Conservation (phyloP, 192 early-diverging fungal genomes). For the Gamsiella multidivaricata region DNA sequence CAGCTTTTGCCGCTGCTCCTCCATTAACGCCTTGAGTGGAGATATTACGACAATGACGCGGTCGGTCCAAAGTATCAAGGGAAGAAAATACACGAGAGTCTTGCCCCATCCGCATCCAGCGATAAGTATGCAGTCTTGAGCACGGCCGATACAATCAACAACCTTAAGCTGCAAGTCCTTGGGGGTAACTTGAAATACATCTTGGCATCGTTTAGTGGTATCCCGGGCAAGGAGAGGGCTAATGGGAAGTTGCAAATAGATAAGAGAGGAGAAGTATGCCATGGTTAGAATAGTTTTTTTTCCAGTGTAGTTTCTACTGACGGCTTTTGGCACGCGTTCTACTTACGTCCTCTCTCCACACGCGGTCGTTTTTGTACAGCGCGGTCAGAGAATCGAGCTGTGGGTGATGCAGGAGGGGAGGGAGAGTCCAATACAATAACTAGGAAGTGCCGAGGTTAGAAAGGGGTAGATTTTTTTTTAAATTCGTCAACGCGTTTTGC, state of each 20-base stretch:
- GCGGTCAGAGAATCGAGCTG: not conserved
- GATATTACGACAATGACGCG: slow-evolving; percentile 3
- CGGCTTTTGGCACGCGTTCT: not conserved
- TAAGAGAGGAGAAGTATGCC: not conserved
- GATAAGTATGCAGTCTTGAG: slow-evolving; percentile 17
- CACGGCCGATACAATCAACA: not conserved
- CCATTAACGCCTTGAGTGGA: not conserved
- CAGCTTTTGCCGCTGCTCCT: slow-evolving; percentile 8
- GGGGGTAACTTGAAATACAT: not conserved
- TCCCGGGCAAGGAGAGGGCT: not conserved
- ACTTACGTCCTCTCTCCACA: not conserved
- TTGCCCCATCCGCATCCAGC: slow-evolving; percentile 29
- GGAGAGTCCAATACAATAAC: no score
- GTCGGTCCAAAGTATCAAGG: slow-evolving; percentile 7
- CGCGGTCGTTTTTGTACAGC: not conserved
- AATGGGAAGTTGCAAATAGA: not conserved
- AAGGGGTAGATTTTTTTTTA: not conserved
- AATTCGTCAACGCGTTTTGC: not conserved
- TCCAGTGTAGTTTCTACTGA: not conserved
- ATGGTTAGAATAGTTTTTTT: not conserved
- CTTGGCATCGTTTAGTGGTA: slow-evolving; percentile 4
- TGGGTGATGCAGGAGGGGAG: not conserved
- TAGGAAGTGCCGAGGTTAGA: not conserved
- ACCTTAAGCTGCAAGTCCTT: slow-evolving; percentile 15
- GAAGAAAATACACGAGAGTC: slow-evolving; percentile 12